These are phyloP conservation scores for Terfezia claveryi DNA, from an alignment of 495 filamentous ascomycete genomes.

Conservation along the genomic window DNA sequence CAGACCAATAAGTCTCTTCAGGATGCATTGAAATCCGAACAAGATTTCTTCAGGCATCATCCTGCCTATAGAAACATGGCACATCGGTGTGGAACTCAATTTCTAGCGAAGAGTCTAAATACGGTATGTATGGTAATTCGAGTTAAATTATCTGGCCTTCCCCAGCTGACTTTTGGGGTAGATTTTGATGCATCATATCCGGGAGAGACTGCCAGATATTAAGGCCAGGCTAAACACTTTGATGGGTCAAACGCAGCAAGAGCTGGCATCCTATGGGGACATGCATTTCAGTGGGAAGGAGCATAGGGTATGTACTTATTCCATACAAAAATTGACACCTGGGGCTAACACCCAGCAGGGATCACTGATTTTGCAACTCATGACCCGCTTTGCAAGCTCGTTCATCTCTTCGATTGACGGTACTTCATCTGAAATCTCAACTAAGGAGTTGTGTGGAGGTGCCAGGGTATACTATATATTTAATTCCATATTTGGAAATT, in stretches of 20 bases:
- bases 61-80: conserved; percentile 95
- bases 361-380: conserved; percentile 82
- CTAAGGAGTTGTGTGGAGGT: conserved; percentile 91
- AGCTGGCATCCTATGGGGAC: conserved; percentile 92
- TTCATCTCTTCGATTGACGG: conserved; percentile 99
- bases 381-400: conserved; percentile 93
- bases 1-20: conserved; percentile 79
- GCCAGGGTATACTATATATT: conserved; percentile 99
- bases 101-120: conserved; percentile 85
- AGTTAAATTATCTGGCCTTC: background rate
- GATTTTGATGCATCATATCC: conserved; percentile 90
- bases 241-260: conserved; percentile 98
- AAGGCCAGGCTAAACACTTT: conserved; percentile 92
- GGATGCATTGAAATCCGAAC: conserved; percentile 71
- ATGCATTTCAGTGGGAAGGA: conserved; percentile 97
- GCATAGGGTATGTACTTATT: conserved; percentile 31
- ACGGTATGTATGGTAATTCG: conserved; percentile 21
- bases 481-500: conserved; percentile 97
- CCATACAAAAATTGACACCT: no score
- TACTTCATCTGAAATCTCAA: conserved; percentile 94
- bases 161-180: conserved; percentile 2
- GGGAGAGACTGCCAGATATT: conserved; percentile 88
- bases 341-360: conserved; percentile 23
- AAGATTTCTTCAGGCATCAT: conserved; percentile 91
- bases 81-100: conserved; percentile 81